Conservation (phyloP, 2,329 filamentous ascomycete genomes). For the Ceratocystis variospora region DNA sequence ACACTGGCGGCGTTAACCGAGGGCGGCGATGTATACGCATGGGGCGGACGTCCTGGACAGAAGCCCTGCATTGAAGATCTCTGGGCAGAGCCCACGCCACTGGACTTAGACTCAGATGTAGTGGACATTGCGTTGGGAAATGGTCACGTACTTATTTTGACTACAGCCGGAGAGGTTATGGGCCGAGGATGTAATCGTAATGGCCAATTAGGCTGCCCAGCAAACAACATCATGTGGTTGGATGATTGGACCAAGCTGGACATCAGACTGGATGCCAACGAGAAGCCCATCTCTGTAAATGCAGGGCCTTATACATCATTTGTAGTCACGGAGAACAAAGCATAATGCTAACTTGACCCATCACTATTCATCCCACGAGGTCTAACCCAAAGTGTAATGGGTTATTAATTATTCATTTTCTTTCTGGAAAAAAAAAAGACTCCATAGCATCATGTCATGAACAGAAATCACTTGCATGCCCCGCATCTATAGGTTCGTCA, state of each 20-base stretch:
- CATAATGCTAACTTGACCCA: background rate
- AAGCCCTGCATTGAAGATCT: slow-evolving; percentile 14
- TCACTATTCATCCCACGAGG: background rate
- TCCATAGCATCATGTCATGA: slow-evolving; percentile 19
- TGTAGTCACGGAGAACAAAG: slow-evolving; percentile 26
- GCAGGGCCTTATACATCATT: slow-evolving; percentile 40
- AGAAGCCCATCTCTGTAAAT: slow-evolving; percentile 29
- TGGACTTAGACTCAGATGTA: slow-evolving; percentile 37
- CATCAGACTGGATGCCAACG: slow-evolving; percentile 23
- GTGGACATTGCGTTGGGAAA: slow-evolving; percentile 44
- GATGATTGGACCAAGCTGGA: slow-evolving; percentile 29
- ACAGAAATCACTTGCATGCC: slow-evolving; percentile 15
- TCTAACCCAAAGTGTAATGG: background rate
- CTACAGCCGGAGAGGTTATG: slow-evolving; percentile 36
- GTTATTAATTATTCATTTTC: slow-evolving; percentile 18
- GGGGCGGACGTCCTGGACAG: slow-evolving; percentile 33
- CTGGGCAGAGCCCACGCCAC: slow-evolving; percentile 29
- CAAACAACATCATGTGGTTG: slow-evolving; percentile 13
- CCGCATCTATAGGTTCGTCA: slow-evolving; percentile 75
- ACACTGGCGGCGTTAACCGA: slow-evolving; percentile 43
- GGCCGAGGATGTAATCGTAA: slow-evolving; percentile 43
- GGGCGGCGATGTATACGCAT: slow-evolving; percentile 46
- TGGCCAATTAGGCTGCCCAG: slow-evolving; percentile 41
- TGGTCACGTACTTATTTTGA: slow-evolving; percentile 44
- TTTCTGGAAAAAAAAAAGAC: slow-evolving; percentile 11